Conservation (phyloP, 495 filamentous ascomycete genomes). For the Penicillium canariense region DNA sequence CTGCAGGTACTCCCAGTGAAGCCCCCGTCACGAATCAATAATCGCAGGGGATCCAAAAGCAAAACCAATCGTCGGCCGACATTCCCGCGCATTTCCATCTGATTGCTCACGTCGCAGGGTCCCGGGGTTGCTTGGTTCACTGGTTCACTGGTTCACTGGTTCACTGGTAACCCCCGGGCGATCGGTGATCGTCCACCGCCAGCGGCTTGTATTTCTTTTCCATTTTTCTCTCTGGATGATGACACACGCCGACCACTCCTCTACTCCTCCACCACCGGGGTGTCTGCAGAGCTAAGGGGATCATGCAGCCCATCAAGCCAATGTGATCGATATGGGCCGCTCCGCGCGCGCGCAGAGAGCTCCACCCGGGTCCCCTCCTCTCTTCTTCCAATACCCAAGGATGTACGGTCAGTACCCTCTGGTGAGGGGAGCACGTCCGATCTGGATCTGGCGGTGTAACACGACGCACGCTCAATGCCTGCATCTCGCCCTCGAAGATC, state of each 20-base stretch:
- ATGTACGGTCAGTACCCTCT: neutral
- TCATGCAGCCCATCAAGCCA: constrained; percentile 18
- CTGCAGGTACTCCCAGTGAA: constrained; percentile 24
- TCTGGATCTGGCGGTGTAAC: constrained; percentile 34
- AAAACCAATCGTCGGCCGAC: constrained; percentile 1
- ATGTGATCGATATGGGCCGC: constrained; percentile 25
- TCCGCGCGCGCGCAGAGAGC: constrained; percentile 1
- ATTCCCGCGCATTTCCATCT: constrained; percentile 7
- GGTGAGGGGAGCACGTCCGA: constrained; percentile 12
- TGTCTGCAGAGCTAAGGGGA: constrained; percentile 13
- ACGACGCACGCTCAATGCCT: constrained; percentile 13
- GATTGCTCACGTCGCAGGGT: constrained; percentile 18
- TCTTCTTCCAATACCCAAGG: neutral
- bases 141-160: neutral
- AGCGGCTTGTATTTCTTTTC: neutral
- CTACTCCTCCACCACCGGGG: neutral
- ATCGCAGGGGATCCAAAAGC: constrained; percentile 8
- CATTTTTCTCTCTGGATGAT: constrained; percentile 4
- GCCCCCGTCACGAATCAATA: constrained; percentile 15
- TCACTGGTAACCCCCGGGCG: neutral
- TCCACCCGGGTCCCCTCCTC: constrained; percentile 6
- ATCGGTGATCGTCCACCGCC: neutral
- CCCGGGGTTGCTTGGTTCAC: neutral
- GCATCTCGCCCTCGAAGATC: constrained; percentile 14
- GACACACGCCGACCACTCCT: neutral